Evolutionary conservation across 805 yeast genomes (phyloP), one percentile per base, ranked within the genome.

Genomic region (Hanseniaspora lindneri): DNA sequence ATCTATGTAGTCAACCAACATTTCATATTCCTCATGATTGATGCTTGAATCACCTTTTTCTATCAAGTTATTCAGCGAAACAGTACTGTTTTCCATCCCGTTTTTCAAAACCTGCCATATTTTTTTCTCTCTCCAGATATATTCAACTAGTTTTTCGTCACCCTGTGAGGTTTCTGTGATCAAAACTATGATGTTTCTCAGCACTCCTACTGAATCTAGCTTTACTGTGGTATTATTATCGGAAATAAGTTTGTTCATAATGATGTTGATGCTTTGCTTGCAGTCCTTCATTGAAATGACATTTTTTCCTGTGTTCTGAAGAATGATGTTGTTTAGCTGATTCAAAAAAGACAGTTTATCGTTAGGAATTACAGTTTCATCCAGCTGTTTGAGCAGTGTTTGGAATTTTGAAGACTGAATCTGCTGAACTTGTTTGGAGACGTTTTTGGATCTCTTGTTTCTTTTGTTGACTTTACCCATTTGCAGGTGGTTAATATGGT

Each of bases 171-270:
- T 20, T 46, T 46, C 34, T 39, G 30, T 11, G 21, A 46, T 39
- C 17, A 49, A 42, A 47, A 85, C 70, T 2, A 82, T 80, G 49
- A 89, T 59, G 59, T 83, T 86, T 60, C 95, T 74, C 53, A 92
- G 66, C 21, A 89, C 67, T 1, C 95, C 96, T 56, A 77, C 80
- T 1, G 89, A 71, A 56, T 83, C 94, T 19, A 83, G 82, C 17
- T 83, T 80, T 39, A 85, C 76, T 55, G 86, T 95, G 49, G 78
- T 79, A 54, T 80, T 72, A 19, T 71, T 59, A 59, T 85, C 95
- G 39, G 74, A 75, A 20, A 88, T 62, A 27, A 79, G 69, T 51
- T 79, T 77, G 20, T 79, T 78, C 64, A 86, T 54, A 1, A 87
- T 59, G 2, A 75, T 70, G 35, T 76, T 76, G 10, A 88, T 70